phyloP scores from a whole-genome alignment of 2,329 filamentous ascomycete species.

The Immersiporthe knoxdaviesiana region DNA sequence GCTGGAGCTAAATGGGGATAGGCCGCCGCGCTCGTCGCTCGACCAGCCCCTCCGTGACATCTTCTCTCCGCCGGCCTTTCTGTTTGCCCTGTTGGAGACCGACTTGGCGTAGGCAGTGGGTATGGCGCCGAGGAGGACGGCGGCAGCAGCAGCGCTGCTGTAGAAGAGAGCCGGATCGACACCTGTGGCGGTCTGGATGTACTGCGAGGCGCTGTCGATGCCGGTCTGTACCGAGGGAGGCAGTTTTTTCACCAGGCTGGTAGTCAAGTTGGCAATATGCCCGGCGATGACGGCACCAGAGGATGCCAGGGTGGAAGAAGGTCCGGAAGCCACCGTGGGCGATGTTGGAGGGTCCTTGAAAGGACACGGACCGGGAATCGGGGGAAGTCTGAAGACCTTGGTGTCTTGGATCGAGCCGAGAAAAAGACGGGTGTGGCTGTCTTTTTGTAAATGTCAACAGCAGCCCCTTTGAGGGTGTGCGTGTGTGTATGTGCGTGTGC shows the following conservation, averaged over 20 bases:
- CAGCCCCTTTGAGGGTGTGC: not conserved
- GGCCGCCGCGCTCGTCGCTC: slow-evolving; percentile 42
- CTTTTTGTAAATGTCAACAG: not conserved
- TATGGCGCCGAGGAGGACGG: slow-evolving; percentile 53
- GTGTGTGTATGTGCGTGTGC: too few species aligned
- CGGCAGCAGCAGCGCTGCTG: slow-evolving; percentile 53
- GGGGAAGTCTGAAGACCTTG: not conserved
- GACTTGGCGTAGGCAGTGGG: slow-evolving; percentile 39
- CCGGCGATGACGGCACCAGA: slow-evolving; percentile 57
- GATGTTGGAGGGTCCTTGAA: slow-evolving; percentile 45
- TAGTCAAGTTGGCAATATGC: slow-evolving; percentile 59
- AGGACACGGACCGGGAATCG: slow-evolving; percentile 40
- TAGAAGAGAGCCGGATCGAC: slow-evolving; percentile 54
- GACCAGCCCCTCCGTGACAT: slow-evolving; percentile 62
- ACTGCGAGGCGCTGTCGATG: slow-evolving; percentile 58
- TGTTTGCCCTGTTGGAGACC: slow-evolving; percentile 32
- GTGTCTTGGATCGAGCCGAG: slow-evolving; percentile 5
- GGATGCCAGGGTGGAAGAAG: slow-evolving; percentile 58
- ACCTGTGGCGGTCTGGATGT: slow-evolving; percentile 54
- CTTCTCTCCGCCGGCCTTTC: slow-evolving; percentile 30
- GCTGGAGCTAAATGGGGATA: slow-evolving; percentile 57
- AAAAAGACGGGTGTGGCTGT: slow-evolving; percentile 3
- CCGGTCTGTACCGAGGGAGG: slow-evolving; percentile 54
- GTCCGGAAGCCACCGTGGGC: slow-evolving; percentile 65
- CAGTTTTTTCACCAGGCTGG: slow-evolving; percentile 44